Base-by-base conservation (phyloP, 202 grass and related monocot genomes). In the Hordeum pubiflorum region DNA sequence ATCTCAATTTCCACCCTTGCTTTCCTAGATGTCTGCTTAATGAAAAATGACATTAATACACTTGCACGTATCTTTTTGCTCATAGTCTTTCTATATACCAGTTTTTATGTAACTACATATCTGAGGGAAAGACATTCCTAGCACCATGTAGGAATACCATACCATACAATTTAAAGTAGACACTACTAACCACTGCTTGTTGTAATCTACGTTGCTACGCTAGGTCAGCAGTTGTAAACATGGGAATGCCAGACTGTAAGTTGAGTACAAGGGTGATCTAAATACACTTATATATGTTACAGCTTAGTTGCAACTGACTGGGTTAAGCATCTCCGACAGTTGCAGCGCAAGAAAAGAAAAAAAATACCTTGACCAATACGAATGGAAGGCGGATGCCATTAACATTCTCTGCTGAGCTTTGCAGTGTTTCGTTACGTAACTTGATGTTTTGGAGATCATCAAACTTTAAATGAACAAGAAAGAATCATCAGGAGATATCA, bases 1-100 rank as follows among this genome's bases (percentile, higher is more conserved):
- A 97, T 93, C 72, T 97, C 91, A 78, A 94, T 92, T 83, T 94
- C 94, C 64, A 97, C 80, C 32, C 74, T 97, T 76, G 91, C 91
- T 87, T 90, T 83, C 72, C 74, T 84, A 71, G 85, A 89, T 4
- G 91, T 86, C 94, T 97, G 91, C 72, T 80, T 48, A 55, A 71
- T 63, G 40, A 69, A 71, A 83, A 63, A 79, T 67, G 36, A 3
- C 50, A 78, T 65, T 9, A 36, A 79, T 56, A 74, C 72, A 83
- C 22, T 57, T 68, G 61, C 23, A 77, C 48, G 17, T 0, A 69
- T 69, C 58, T 32, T 39, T 62, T 69, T 52, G 9, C 39, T 13
- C 56, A 6, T 8, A 57, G 52, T 61, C 31, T 75, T 75, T 80
- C 31, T 63, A 58, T 41, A 52, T 52, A 15, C 17, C 50, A 29